A percentile compares a stretch with the other conserved stretches of the same genome.
These are phyloP conservation scores for Clavulina sp. DNA, from an alignment of 768 basidiomycete species.

Conservation along the genomic window DNA sequence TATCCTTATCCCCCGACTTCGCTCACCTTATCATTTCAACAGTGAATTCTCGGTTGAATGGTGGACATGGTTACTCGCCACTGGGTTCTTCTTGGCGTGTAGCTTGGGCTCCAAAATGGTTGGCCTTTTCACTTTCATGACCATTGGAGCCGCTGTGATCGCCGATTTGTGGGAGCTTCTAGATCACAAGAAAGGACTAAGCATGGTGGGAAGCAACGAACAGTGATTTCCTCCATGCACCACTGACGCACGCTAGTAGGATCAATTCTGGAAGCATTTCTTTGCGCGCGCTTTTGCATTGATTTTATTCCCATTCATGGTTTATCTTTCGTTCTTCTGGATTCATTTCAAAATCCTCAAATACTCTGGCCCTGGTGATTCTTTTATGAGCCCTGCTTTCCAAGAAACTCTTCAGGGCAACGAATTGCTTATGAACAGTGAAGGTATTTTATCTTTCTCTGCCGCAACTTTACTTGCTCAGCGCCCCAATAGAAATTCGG, in stretches of 20 bases:
- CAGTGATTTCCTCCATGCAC: neutral
- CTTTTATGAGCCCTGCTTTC: conserved; percentile 96
- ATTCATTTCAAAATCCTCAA: conserved; percentile 80
- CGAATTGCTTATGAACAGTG: conserved; percentile 77
- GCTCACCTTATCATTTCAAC: neutral
- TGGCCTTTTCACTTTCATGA: conserved; percentile 75
- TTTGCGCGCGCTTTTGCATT: conserved; percentile 65
- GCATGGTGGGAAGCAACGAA: conserved; percentile 38
- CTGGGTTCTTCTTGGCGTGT: conserved; percentile 87
- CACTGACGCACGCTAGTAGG: conserved; percentile 27
- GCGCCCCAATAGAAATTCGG: conserved; percentile 55
- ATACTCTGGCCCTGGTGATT: conserved; percentile 80
- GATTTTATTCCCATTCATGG: conserved; percentile 70
- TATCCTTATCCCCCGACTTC: neutral
- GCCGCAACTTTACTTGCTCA: neutral
- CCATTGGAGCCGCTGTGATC: conserved; percentile 79
- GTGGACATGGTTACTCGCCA: conserved; percentile 88
- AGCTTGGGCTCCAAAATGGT: conserved; percentile 98
- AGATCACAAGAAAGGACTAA: conserved; percentile 62
- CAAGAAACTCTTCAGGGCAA: conserved; percentile 90
- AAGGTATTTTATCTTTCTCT: conserved; percentile 37
- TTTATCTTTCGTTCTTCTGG: conserved; percentile 94
- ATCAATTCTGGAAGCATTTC: conserved; percentile 83
- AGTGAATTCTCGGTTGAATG: conserved; percentile 80
- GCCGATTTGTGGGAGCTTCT: conserved; percentile 91